phyloP scores from a whole-genome alignment of 306 rosid species.

The Cucumis sativus region Cucumber_9930_V3 NC_026660.2:9109001-9109500 shows the following conservation, averaged over 20 bases:
- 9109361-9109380: too few relatives aligned
- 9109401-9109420: not conserved
- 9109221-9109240: too few relatives aligned
- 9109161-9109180: too few relatives aligned
- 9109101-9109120: not conserved
- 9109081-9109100: not conserved
- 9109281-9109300: too few relatives aligned
- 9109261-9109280: not conserved
- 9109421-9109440: not conserved
- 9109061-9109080: not conserved
- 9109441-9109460: not conserved
- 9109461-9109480: not conserved
- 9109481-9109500: not conserved
- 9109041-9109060: not conserved
- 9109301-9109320: too few relatives aligned
- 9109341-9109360: too few relatives aligned
- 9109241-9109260: not conserved
- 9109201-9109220: too few relatives aligned
- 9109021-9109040: not conserved
- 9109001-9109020: not conserved
- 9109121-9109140: not conserved
- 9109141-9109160: not conserved
- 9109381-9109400: too few relatives aligned
- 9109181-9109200: too few relatives aligned
- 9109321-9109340: too few relatives aligned